Conservation (phyloP, 148 eudicot species). For the Drosera capensis region DNA sequence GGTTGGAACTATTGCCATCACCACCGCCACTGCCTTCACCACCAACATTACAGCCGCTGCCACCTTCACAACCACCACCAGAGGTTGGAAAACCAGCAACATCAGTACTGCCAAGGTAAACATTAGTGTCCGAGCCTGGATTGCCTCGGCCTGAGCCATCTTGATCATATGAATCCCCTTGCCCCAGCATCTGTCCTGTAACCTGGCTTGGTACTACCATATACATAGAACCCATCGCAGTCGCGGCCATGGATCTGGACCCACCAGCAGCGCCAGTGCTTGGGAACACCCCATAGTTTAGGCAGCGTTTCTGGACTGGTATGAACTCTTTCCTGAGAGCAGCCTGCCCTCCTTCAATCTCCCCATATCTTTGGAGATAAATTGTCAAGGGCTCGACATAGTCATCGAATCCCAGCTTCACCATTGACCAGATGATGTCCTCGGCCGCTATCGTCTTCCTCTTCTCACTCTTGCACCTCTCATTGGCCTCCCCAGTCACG, state of each 20-base stretch:
- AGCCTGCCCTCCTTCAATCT: conserved; percentile 3
- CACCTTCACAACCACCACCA: background rate
- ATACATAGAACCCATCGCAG: background rate
- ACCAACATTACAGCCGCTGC: background rate
- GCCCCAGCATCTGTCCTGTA: too few relatives aligned
- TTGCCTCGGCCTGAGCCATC: background rate
- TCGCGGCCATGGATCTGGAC: background rate
- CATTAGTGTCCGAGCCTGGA: background rate
- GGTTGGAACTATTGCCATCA: too few relatives aligned
- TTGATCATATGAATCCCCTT: too few relatives aligned
- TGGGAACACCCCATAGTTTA: background rate
- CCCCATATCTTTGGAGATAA: conserved; percentile 13
- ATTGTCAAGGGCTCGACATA: conserved; percentile 12
- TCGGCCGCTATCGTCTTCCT: conserved; percentile 21
- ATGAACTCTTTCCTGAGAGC: background rate
- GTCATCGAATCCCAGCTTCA: conserved; percentile 15
- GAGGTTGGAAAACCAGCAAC: too few relatives aligned
- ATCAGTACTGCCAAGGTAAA: background rate
- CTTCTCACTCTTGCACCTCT: conserved; percentile 11
- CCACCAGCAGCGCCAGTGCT: background rate
- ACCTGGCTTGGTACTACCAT: too few relatives aligned
- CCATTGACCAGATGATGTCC: conserved; percentile 16
- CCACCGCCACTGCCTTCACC: background rate
- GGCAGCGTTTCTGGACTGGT: background rate
- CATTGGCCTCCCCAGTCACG: conserved; percentile 19